Conservation (phyloP, 768 basidiomycete species). For the Daedaleopsis nitida region DNA sequence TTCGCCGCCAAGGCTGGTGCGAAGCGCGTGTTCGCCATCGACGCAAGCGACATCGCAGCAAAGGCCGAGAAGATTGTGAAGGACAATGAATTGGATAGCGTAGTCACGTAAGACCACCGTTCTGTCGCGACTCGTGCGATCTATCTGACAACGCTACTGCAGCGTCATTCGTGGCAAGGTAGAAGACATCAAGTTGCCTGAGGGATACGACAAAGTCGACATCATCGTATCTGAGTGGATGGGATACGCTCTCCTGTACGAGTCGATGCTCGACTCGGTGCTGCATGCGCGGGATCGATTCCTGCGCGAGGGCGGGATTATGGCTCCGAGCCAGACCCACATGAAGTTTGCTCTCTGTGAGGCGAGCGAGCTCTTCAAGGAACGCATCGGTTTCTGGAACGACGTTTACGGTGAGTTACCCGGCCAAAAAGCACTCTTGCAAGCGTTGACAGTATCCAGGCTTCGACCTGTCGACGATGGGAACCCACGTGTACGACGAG, state of each 20-base stretch:
- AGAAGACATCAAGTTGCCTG: slow-evolving; percentile 82
- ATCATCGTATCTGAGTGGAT: slow-evolving; percentile 99
- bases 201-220: slow-evolving; percentile 76
- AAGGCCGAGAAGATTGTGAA: slow-evolving; percentile 52
- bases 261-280: slow-evolving; percentile 98
- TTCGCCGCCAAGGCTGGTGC: slow-evolving; percentile 91
- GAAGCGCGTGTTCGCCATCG: slow-evolving; percentile 87
- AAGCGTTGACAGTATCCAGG: slow-evolving; percentile 46
- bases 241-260: slow-evolving; percentile 90
- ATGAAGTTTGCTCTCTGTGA: slow-evolving; percentile 87
- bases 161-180: slow-evolving; percentile 89
- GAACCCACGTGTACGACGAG: slow-evolving; percentile 70
- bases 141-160: not conserved
- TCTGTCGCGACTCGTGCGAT: not conserved
- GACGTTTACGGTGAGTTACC: slow-evolving; percentile 80
- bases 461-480: slow-evolving; percentile 88
- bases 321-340: slow-evolving; percentile 89
- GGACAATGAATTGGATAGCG: slow-evolving; percentile 56
- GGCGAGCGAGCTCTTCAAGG: slow-evolving; percentile 70
- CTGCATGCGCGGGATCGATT: slow-evolving; percentile 86
- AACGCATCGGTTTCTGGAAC: slow-evolving; percentile 87
- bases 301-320: slow-evolving; percentile 62
- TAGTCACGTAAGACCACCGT: slow-evolving; percentile 56
- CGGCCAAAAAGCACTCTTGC: too few species aligned
- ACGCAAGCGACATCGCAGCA: slow-evolving; percentile 73